phyloP scores from a whole-genome alignment of 2,329 filamentous ascomycete species.

The Aspergillus calidoustus region DNA sequence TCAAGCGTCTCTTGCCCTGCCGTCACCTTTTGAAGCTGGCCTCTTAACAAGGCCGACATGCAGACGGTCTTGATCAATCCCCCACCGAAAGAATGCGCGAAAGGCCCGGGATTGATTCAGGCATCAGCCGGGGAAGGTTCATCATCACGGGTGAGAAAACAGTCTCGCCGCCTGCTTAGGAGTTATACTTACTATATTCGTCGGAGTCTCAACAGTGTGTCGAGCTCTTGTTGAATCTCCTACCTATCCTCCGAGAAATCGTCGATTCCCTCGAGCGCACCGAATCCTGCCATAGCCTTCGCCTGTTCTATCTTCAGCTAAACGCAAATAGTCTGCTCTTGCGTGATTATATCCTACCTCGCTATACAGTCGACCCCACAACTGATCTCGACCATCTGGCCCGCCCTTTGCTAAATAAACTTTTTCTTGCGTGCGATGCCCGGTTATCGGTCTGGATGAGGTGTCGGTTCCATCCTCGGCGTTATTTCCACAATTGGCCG shows the following conservation, averaged over 20 bases:
- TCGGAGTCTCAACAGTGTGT: background rate
- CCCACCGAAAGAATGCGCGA: background rate
- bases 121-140: background rate
- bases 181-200: background rate
- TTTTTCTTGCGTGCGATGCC: background rate
- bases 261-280: conserved; percentile 1
- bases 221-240: background rate
- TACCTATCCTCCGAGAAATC: conserved; percentile 2
- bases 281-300: conserved; percentile 2
- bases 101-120: background rate
- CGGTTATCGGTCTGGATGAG: conserved; percentile 2
- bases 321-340: conserved; percentile 5
- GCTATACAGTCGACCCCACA: background rate
- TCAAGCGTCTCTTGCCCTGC: background rate
- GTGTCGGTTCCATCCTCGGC: background rate
- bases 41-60: background rate
- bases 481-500: background rate
- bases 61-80: background rate
- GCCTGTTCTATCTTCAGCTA: conserved; percentile 6
- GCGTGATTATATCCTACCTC: background rate
- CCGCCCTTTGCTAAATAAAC: background rate
- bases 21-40: background rate
- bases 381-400: background rate
- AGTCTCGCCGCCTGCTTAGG: background rate
- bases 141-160: background rate